Evolutionary conservation across 768 basidiomycete genomes (phyloP).

Genomic region (Leucosporidium yakuticum): DNA sequence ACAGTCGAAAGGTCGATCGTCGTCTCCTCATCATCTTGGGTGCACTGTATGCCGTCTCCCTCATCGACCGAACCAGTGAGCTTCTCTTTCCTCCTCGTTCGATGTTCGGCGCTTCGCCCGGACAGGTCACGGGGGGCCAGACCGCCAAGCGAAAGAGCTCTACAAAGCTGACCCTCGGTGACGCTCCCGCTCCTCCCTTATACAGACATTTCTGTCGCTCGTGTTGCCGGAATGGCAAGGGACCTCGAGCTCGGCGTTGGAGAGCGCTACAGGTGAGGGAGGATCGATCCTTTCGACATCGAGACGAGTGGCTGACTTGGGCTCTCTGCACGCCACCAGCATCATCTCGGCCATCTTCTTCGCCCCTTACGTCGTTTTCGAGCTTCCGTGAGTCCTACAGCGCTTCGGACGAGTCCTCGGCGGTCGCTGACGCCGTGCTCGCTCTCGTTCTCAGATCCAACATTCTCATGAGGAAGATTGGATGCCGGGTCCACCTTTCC

Average conservation of each 20-base stretch:
- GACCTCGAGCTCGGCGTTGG: no score
- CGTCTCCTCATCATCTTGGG: slow-evolving; percentile 22
- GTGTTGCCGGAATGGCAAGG: no score
- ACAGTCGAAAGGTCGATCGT: slow-evolving; percentile 26
- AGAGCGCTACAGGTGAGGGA: no score
- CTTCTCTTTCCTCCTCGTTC: not conserved
- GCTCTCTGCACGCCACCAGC: not conserved
- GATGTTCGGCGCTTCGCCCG: not conserved
- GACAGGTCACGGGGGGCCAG: no score
- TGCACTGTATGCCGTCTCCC: slow-evolving; percentile 23
- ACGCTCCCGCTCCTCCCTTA: no score
- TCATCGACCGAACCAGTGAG: slow-evolving; percentile 10
- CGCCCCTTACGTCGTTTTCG: slow-evolving; percentile 34
- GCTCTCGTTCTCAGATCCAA: slow-evolving; percentile 30
- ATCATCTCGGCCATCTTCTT: slow-evolving; percentile 34
- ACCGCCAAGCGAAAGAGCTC: no score
- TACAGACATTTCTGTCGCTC: no score
- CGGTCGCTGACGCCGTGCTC: not conserved
- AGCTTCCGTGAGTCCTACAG: slow-evolving; percentile 32
- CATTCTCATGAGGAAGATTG: slow-evolving; percentile 38
- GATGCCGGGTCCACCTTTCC: slow-evolving; percentile 21
- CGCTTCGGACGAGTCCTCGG: slow-evolving; percentile 20
- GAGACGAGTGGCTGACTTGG: no score
- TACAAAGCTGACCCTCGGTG: no score
- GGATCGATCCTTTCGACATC: slow-evolving; percentile 10